These are phyloP conservation scores for Hyaloscypha variabilis DNA, from an alignment of 495 filamentous ascomycete species.

Conservation along the genomic window DNA sequence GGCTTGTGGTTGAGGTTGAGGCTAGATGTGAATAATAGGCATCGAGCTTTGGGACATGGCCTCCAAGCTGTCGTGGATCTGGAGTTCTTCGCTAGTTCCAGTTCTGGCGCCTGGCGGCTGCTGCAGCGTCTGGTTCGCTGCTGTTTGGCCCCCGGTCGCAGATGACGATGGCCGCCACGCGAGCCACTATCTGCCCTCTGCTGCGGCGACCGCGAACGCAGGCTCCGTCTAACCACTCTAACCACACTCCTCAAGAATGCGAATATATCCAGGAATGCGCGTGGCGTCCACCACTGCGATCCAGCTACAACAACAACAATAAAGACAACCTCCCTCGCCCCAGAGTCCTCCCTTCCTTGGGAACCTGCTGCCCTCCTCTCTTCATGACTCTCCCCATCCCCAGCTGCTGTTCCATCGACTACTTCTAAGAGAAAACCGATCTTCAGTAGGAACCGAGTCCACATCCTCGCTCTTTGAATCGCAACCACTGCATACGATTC, in stretches of 20 bases:
- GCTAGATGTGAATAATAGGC: conserved; percentile 7
- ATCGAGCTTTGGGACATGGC: background rate
- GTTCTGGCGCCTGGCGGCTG: background rate
- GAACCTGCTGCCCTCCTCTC: background rate
- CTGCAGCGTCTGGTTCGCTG: background rate
- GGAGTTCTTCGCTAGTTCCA: background rate
- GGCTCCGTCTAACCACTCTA: background rate
- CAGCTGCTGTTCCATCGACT: background rate
- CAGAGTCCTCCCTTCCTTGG: background rate
- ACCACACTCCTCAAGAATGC: conserved; percentile 7
- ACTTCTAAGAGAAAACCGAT: background rate
- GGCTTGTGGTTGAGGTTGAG: too few species aligned
- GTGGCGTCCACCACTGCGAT: conserved; percentile 1
- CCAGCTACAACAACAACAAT: background rate
- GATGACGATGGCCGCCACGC: background rate
- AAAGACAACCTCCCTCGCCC: conserved; percentile 4
- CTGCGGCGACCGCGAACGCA: background rate
- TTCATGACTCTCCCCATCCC: background rate
- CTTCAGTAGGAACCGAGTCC: background rate
- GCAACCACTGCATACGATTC: background rate
- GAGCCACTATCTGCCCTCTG: too few species aligned
- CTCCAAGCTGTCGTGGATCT: background rate
- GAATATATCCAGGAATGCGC: conserved; percentile 4
- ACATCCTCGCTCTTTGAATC: background rate
- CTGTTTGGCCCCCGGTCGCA: background rate